Base-by-base conservation (phyloP, 768 basidiomycete species). In the Daedaleopsis sinensis region DNA sequence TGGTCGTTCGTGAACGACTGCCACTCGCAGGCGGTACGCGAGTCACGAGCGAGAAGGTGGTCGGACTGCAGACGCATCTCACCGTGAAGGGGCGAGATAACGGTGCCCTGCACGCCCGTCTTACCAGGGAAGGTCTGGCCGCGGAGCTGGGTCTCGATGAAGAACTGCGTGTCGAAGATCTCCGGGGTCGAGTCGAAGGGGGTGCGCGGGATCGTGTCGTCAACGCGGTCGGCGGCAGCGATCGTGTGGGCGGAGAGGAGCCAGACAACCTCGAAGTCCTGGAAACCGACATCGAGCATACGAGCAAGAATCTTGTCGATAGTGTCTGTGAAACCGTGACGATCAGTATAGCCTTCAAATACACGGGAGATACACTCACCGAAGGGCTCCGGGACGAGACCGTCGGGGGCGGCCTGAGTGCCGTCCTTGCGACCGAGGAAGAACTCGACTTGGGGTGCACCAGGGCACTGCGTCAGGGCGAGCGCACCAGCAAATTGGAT, bases 121-220 rank as follows among this genome's bases (percentile, higher is more conserved):
- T 44, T 19, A 75, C 77, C 79, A 58, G 78, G 78, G 70, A 78
- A 77, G 15, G 67, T 37, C 13, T 76, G 79, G 15, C 81, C 79
- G 19, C 76, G 75, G 37, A 84, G 75, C 60, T 76, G 73, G 10
- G 75, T 73, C 57, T 81, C 79, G 54, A 81, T 68, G 68, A 76
- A 81, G 65, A 82, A 71, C 65, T 82, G 80, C 16, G 76, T 77
- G 62, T 82, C 81, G 48, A 80, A 80, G 13, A 72, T 52, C 4
- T 65, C 62, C 1, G 80, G 81, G 4, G 81, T 82, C 0, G 79
- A 77, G 67, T 83, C 81, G 67, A 83, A 80, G 1, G 81, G 79
- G 8, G 76, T 73, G 36, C 76, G 71, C 18, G 71, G 65, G 54
- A 65, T 57, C 54, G 52, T 70, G 60, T 70, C 63, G 71, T 72